Evolutionary conservation across 108 stramenopile species (phyloP).

Genomic region (Parietichytrium sp.): DNA sequence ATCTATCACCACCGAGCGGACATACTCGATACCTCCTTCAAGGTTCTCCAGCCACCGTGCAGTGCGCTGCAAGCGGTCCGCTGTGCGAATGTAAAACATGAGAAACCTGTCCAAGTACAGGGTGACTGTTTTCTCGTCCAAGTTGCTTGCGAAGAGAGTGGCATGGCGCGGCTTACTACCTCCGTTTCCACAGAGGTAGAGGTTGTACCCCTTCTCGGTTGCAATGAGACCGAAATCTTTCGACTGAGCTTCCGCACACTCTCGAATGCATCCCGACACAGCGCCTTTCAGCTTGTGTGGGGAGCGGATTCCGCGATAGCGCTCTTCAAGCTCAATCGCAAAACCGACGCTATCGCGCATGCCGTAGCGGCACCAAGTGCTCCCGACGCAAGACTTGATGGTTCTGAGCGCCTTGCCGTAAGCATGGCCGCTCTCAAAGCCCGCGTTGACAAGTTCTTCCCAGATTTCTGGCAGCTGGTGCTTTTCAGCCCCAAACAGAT

Average conservation of each 20-base stretch:
- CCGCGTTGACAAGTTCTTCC: conserved; percentile 81
- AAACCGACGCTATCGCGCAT: conserved; percentile 85
- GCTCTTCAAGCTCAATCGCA: conserved; percentile 80
- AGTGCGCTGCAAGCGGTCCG: conserved; percentile 80
- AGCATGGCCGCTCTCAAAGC: conserved; percentile 86
- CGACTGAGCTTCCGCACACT: conserved; percentile 85
- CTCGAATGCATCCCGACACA: conserved; percentile 82
- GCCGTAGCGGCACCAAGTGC: conserved; percentile 89
- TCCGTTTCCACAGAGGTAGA: conserved; percentile 85
- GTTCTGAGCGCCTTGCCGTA: conserved; percentile 89
- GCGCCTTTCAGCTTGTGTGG: conserved; percentile 89
- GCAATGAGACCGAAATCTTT: conserved; percentile 92
- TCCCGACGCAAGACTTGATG: conserved; percentile 88
- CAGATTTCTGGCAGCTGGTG: conserved; percentile 86
- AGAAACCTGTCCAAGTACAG: conserved; percentile 86
- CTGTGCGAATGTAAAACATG: conserved; percentile 90
- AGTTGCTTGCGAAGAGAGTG: conserved; percentile 79
- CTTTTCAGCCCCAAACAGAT: conserved; percentile 86
- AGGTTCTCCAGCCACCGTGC: conserved; percentile 81
- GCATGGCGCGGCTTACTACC: conserved; percentile 83
- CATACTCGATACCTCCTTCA: conserved; percentile 77
- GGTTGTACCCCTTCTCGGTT: conserved; percentile 86
- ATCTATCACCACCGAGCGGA: conserved; percentile 84
- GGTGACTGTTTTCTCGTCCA: conserved; percentile 79
- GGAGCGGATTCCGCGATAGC: conserved; percentile 88